Evolutionary conservation across 805 yeast species (phyloP).

Genomic region (Candida maesae): DNA sequence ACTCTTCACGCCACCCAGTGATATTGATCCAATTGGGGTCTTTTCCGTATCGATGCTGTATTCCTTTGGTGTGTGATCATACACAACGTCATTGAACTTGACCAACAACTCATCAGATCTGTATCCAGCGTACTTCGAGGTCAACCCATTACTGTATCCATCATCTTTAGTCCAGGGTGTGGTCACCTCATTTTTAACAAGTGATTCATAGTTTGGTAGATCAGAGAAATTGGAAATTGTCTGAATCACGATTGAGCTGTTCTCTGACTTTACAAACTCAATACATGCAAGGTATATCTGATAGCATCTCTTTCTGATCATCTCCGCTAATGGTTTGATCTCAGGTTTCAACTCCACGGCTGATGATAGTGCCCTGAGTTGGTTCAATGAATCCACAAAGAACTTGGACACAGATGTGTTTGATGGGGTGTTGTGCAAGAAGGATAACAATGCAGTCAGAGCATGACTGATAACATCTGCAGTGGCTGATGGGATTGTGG

Average conservation of each 20-base stretch:
- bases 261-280: constrained; percentile 21
- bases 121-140: constrained; percentile 41
- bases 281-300: constrained; percentile 40
- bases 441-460: constrained; percentile 52
- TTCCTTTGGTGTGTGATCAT: constrained; percentile 8
- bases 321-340: constrained; percentile 13
- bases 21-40: constrained; percentile 28
- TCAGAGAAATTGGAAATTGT: constrained; percentile 41
- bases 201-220: constrained; percentile 25
- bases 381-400: constrained; percentile 35
- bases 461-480: constrained; percentile 56
- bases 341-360: constrained; percentile 9
- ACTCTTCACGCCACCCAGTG: constrained; percentile 30
- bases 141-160: constrained; percentile 48
- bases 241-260: constrained; percentile 32
- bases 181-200: constrained; percentile 15
- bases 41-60: constrained; percentile 17
- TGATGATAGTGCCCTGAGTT: constrained; percentile 12
- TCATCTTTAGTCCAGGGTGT: constrained; percentile 29
- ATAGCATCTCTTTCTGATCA: constrained; percentile 40
- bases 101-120: constrained; percentile 36
- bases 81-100: constrained; percentile 19
- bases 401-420: constrained; percentile 44
- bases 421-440: constrained; percentile 38
- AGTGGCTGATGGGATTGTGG: constrained; percentile 26